Conservation (phyloP, 495 filamentous ascomycete species). For the Antarctomyces pellizariae region DNA sequence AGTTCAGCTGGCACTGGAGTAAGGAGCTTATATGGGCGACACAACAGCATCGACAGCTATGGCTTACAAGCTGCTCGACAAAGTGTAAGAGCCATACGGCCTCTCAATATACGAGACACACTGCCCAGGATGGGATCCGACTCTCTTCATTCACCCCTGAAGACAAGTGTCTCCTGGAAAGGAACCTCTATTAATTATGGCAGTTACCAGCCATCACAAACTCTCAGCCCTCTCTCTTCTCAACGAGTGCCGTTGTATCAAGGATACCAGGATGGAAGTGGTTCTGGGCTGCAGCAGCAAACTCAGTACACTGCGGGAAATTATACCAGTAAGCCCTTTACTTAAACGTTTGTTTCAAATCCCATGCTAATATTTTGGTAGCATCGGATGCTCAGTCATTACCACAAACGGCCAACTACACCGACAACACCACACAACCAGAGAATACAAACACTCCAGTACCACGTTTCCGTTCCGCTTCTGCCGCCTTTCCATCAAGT, state of each 20-base stretch:
- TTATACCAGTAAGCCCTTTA: too few species aligned
- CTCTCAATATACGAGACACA: constrained; percentile 33
- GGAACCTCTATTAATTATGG: constrained; percentile 31
- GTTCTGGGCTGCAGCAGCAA: too few species aligned
- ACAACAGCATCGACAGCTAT: constrained; percentile 21
- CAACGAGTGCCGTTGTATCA: too few species aligned
- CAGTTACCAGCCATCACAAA: constrained; percentile 19
- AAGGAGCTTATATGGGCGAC: constrained; percentile 30
- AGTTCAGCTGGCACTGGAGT: constrained; percentile 22
- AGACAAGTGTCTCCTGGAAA: constrained; percentile 38
- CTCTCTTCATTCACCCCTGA: constrained; percentile 31
- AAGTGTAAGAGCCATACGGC: constrained; percentile 24
- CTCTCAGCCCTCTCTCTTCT: too few species aligned
- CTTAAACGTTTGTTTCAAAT: too few species aligned
- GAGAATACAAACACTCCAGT: constrained; percentile 21
- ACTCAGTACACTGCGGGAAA: too few species aligned
- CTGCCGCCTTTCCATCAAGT: constrained; percentile 8
- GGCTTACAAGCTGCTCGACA: constrained; percentile 23
- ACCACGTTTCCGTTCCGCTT: constrained; percentile 10
- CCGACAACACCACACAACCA: too few species aligned
- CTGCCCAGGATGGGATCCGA: constrained; percentile 34
- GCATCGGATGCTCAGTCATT: too few species aligned
- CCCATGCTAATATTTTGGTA: too few species aligned
- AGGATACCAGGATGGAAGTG: too few species aligned
- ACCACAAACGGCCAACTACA: too few species aligned